A percentile compares a stretch with the other conserved stretches of the same genome.
Evolutionary conservation across 495 filamentous ascomycete genomes (phyloP).

Genomic region (Penicillium tannophilum): DNA sequence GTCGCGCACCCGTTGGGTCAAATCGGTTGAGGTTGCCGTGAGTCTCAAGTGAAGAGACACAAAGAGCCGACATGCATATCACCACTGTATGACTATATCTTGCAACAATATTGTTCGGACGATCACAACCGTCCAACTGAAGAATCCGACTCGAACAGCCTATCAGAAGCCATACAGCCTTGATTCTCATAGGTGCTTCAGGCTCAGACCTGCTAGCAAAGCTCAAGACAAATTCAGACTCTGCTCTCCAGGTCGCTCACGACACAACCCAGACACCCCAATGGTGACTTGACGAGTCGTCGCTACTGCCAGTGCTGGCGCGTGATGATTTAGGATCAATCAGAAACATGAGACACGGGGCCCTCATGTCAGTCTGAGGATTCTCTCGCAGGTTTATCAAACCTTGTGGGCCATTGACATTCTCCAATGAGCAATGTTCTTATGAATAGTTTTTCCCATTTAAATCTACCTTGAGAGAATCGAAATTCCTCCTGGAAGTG

Average conservation of each 20-base stretch:
- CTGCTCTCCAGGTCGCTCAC: neutral
- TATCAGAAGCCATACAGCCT: neutral
- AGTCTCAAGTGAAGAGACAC: slow-evolving; percentile 37
- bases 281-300: neutral
- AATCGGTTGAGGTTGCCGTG: slow-evolving; percentile 67
- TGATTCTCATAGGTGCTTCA: neutral
- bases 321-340: neutral
- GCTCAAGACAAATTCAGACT: neutral
- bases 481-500: no score
- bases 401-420: neutral
- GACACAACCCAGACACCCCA: neutral
- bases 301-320: neutral
- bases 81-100: neutral
- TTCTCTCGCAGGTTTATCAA: neutral
- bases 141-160: neutral
- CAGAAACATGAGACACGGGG: neutral
- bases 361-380: neutral
- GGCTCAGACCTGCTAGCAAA: neutral
- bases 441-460: no score
- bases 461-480: neutral
- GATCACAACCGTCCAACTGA: neutral
- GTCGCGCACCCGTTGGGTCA: slow-evolving; percentile 63
- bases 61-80: neutral
- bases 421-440: neutral
- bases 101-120: neutral